A percentile compares a stretch with the other conserved stretches of the same genome.
These are phyloP conservation scores for Mallotus nudiflorus DNA, from an alignment of 345 rosid species.

Conservation along the genomic window DNA sequence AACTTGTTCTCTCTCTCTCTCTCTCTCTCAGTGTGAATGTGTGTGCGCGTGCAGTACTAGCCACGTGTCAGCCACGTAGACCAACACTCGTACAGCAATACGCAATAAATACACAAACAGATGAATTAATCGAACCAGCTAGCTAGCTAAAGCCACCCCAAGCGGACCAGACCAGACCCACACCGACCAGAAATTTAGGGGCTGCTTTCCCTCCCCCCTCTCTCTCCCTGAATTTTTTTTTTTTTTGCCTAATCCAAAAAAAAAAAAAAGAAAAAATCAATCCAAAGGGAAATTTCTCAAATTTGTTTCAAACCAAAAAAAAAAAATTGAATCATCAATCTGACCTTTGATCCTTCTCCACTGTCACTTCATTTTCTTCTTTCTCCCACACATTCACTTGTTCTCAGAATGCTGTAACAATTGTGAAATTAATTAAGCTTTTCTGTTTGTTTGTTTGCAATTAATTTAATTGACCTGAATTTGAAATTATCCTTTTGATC, in stretches of 20 bases:
- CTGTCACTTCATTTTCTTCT: slow-evolving; percentile 38
- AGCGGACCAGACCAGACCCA: background rate
- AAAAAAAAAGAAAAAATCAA: too few species aligned
- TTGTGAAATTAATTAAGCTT: background rate
- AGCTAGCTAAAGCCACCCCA: background rate
- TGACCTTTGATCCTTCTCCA: slow-evolving; percentile 16
- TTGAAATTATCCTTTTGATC: background rate
- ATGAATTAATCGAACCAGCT: background rate
- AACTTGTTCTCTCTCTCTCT: too few species aligned
- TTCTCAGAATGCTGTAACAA: background rate
- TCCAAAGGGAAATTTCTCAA: slow-evolving; percentile 1
- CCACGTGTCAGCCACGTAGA: slow-evolving; percentile 13
- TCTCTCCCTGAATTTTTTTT: slow-evolving; percentile 14
- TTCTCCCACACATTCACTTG: slow-evolving; percentile 1
- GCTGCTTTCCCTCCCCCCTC: slow-evolving; percentile 21
- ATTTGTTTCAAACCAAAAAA: background rate
- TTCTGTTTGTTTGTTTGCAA: background rate
- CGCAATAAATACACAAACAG: too few species aligned
- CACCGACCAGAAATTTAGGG: slow-evolving; percentile 1
- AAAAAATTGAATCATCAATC: slow-evolving; percentile 17
- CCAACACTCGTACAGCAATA: background rate
- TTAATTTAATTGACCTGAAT: background rate
- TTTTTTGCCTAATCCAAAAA: background rate
- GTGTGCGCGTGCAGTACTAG: background rate
- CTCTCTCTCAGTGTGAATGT: too few species aligned